These are phyloP conservation scores for Cenchrus fungigraminus DNA, from an alignment of 176 grass and related monocot genomes.

Conservation along the genomic window DNA sequence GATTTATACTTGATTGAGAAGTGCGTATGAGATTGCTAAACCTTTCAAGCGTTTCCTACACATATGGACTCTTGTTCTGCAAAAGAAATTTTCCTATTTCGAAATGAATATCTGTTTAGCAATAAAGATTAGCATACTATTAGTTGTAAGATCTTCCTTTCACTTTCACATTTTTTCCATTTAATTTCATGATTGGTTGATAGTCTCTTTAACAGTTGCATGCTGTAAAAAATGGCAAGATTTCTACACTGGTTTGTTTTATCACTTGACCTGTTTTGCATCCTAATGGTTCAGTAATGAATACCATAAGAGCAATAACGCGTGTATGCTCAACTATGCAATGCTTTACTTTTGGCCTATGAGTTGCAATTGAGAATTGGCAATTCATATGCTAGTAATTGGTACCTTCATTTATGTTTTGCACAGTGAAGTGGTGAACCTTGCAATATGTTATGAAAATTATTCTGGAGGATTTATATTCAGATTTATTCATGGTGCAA, in stretches of 20 bases:
- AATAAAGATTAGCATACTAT: slow-evolving; percentile 13
- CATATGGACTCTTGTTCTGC: slow-evolving; percentile 34
- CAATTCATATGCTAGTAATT: slow-evolving; percentile 14
- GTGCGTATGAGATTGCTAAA: slow-evolving; percentile 3
- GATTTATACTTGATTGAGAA: slow-evolving; percentile 27
- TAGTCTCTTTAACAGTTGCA: neutral
- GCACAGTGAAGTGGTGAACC: neutral
- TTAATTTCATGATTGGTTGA: slow-evolving; percentile 30
- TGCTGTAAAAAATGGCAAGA: slow-evolving; percentile 12
- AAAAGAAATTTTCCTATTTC: slow-evolving; percentile 18
- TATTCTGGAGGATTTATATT: slow-evolving; percentile 34
- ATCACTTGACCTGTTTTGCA: slow-evolving; percentile 23
- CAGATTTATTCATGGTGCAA: slow-evolving; percentile 38
- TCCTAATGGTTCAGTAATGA: slow-evolving; percentile 11
- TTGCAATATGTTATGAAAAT: slow-evolving; percentile 24
- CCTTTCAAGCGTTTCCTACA: slow-evolving; percentile 25
- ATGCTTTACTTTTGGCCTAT: slow-evolving; percentile 29
- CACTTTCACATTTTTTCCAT: slow-evolving; percentile 12
- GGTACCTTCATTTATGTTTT: slow-evolving; percentile 38
- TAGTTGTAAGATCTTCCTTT: slow-evolving; percentile 6
- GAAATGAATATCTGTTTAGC: neutral
- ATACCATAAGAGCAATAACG: neutral
- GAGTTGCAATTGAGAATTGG: slow-evolving; percentile 35
- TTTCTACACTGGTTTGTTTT: slow-evolving; percentile 25
- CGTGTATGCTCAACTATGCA: neutral